These are phyloP conservation scores for Taxillus chinensis DNA, from an alignment of 164 flowering plant species.

Conservation along the genomic window DNA sequence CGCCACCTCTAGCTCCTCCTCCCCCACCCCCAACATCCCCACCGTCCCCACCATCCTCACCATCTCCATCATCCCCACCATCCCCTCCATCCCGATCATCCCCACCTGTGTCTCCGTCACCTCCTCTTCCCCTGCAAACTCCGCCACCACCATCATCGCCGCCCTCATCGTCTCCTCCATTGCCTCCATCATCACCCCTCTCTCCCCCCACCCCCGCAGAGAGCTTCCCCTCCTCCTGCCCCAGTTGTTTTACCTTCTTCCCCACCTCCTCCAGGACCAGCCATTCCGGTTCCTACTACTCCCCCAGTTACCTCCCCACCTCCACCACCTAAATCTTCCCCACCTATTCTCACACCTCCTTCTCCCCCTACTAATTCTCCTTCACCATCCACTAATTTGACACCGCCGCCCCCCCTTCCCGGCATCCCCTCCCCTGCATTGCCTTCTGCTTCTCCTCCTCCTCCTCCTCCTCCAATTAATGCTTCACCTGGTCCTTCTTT, in stretches of 20 bases:
- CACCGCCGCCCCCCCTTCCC: too few species aligned
- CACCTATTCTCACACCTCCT: conserved; percentile 11
- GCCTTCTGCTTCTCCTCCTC: conserved; percentile 5
- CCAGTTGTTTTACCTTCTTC: conserved; percentile 15
- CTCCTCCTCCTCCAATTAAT: background rate
- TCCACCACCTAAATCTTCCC: conserved; percentile 15
- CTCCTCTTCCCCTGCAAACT: conserved; percentile 2
- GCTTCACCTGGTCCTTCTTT: too few species aligned
- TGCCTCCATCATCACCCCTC: conserved; percentile 14
- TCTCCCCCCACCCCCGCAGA: conserved; percentile 11
- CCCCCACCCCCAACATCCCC: conserved; percentile 3
- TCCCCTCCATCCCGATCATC: conserved; percentile 7
- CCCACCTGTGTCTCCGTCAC: conserved; percentile 7
- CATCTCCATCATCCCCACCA: conserved; percentile 5
- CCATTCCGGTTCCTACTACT: conserved; percentile 15
- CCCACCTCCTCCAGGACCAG: conserved; percentile 17
- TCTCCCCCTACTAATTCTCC: background rate
- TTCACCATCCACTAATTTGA: too few species aligned
- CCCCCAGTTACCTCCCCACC: conserved; percentile 18
- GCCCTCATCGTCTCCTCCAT: conserved; percentile 12
- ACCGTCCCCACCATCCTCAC: conserved; percentile 5
- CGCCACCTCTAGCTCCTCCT: conserved; percentile 10
- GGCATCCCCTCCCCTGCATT: conserved; percentile 2
- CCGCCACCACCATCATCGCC: conserved; percentile 19
- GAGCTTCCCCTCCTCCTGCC: conserved; percentile 13